Percentiles rank a stretch among this genome's conserved stretches.
phyloP scores from a whole-genome alignment of 495 filamentous ascomycete genomes.

The Aspergillus carlsbadensis region DNA sequence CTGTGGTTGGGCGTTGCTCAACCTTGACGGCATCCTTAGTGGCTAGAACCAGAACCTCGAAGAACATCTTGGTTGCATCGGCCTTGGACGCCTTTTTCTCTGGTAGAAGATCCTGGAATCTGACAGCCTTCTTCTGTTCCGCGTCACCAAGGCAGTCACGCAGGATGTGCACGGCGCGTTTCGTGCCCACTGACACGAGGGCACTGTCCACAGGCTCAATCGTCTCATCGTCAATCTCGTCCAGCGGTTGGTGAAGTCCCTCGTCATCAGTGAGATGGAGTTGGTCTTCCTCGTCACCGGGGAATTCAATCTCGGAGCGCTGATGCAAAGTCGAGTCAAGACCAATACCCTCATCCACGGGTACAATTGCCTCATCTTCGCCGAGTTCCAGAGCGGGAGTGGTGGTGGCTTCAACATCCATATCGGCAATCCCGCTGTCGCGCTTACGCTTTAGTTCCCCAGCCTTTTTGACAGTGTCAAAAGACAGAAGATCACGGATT shows the following conservation, averaged over 20 bases:
- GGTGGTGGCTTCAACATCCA: conserved; percentile 64
- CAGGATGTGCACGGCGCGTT: conserved; percentile 92
- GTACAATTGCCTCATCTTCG: conserved; percentile 54
- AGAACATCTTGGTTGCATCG: conserved; percentile 99
- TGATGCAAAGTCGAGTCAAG: conserved; percentile 52
- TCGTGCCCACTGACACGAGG: conserved; percentile 83
- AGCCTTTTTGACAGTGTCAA: conserved; percentile 72
- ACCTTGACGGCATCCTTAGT: conserved; percentile 98
- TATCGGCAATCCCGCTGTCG: conserved; percentile 80
- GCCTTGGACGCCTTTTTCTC: conserved; percentile 72
- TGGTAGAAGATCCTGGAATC: conserved; percentile 91
- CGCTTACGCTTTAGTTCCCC: conserved; percentile 92
- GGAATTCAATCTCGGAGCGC: conserved; percentile 58
- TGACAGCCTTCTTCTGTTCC: conserved; percentile 69
- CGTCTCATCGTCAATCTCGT: conserved; percentile 80
- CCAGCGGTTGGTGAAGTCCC: conserved; percentile 38
- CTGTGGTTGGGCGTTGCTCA: conserved; percentile 73
- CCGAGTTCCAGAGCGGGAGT: conserved; percentile 70
- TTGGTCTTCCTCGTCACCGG: conserved; percentile 55
- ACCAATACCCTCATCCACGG: conserved; percentile 49
- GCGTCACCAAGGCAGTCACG: conserved; percentile 78
- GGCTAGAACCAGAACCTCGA: conserved; percentile 90
- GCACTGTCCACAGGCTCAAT: conserved; percentile 77
- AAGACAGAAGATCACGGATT: conserved; percentile 77
- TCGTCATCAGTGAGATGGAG: conserved; percentile 55